Evolutionary conservation across 1,284 basidiomycete species (phyloP).

Genomic region (Irpex lacteus): DNA sequence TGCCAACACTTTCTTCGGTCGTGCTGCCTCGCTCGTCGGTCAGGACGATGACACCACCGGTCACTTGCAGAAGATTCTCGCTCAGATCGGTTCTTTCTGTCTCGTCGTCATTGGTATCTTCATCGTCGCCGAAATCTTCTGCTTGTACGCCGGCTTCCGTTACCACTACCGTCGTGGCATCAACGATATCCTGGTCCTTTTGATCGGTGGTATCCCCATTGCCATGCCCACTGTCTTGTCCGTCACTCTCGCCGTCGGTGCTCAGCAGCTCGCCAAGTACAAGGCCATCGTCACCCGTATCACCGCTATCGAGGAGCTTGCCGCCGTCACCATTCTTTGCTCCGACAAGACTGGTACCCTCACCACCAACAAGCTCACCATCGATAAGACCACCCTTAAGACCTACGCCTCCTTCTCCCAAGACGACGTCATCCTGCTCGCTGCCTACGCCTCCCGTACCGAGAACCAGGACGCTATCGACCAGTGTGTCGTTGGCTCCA

Average conservation of each 20-base stretch:
- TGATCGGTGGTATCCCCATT: conserved; percentile 99
- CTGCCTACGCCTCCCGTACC: conserved; percentile 94
- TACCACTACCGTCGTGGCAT: conserved; percentile 93
- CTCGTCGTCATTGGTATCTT: conserved; percentile 92
- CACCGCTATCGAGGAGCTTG: conserved; percentile 96
- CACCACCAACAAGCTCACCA: conserved; percentile 98
- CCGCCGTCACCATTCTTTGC: conserved; percentile 95
- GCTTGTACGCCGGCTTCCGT: conserved; percentile 85
- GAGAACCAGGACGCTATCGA: conserved; percentile 99
- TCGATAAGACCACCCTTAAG: conserved; percentile 90
- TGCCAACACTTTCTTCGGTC: conserved; percentile 95
- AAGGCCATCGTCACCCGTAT: conserved; percentile 99
- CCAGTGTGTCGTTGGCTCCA: conserved; percentile 78
- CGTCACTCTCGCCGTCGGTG: conserved; percentile 96
- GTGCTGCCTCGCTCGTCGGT: conserved; percentile 92
- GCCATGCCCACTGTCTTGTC: conserved; percentile 97
- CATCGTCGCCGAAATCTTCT: conserved; percentile 86
- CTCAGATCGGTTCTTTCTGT: conserved; percentile 95
- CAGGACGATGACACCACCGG: conserved; percentile 95
- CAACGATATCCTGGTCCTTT: conserved; percentile 93
- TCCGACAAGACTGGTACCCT: conserved; percentile 98
- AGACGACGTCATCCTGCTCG: conserved; percentile 90
- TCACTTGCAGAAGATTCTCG: conserved; percentile 97
- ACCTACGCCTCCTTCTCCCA: conserved; percentile 88
- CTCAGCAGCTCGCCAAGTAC: conserved; percentile 97